Evolutionary conservation across 1,139 yeast genomes (phyloP), one percentile per base, ranked within the genome.

Genomic region (Pichia sp.): DNA sequence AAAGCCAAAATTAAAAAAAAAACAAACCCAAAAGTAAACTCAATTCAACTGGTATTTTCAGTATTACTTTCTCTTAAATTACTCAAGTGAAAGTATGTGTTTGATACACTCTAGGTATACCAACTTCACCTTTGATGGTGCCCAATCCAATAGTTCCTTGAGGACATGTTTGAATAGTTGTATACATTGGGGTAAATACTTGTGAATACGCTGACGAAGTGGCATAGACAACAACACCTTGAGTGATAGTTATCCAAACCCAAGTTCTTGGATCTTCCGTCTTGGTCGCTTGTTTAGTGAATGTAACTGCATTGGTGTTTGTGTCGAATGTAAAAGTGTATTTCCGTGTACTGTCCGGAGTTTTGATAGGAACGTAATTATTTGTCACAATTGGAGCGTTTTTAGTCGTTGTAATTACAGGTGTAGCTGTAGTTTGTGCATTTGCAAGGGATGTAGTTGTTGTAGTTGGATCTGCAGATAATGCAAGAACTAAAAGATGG

Each of bases 61-160:
- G n/a, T n/a, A n/a, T n/a, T n/a, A n/a, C n/a, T n/a, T n/a, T n/a
- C n/a, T n/a, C n/a, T n/a, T n/a, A n/a, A n/a, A n/a, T n/a, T n/a
- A n/a, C n/a, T 31, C 11, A 8, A 19, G 26, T 10, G 9, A 22
- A 37, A 20, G 36, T 13, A 32, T 21, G 36, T 19, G 26, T 28
- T 14, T 36, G 47, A 54, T 78, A 78, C 1, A 56, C 47, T 54
- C 77, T 69, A n/a, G 72, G 59, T 0, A 63, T 60, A 3, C 91
- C 93, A 8, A 81, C 73, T 0, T 66, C 52, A 1, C 87, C 88
- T 3, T 68, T 52, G 25, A 77, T 56, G 1, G 74, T 60, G 1
- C 84, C 84, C 35, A 80, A 55, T 0, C 87, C 87, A 37, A 79
- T 64, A 2, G 69, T 47, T 0, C 87, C 88, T 0, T 71, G 48